Evolutionary conservation across 495 filamentous ascomycete species (phyloP).

Genomic region (Trichocladium uniseriatum): DNA sequence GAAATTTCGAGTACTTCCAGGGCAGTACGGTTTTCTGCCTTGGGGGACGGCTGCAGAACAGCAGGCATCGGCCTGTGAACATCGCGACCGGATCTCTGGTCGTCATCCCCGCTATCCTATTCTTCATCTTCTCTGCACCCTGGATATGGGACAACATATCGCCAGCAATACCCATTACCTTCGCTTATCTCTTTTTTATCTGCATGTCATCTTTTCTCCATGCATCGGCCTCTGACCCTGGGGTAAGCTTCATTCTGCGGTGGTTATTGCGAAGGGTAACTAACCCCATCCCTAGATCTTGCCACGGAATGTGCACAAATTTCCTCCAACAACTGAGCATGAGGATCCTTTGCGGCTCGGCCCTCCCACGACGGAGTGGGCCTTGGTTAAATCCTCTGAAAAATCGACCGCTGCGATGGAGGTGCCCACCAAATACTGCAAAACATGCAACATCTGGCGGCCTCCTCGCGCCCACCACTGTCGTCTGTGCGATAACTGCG

Average conservation of each 20-base stretch:
- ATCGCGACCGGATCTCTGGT: constrained; percentile 75
- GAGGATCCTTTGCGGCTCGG: constrained; percentile 72
- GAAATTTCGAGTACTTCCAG: constrained; percentile 83
- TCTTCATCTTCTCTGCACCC: constrained; percentile 78
- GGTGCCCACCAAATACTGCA: constrained; percentile 95
- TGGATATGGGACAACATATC: constrained; percentile 89
- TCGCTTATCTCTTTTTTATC: constrained; percentile 81
- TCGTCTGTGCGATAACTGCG: constrained; percentile 90
- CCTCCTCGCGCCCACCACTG: constrained; percentile 94
- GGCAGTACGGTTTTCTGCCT: constrained; percentile 88
- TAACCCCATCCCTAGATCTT: constrained; percentile 50
- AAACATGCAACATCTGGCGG: constrained; percentile 92
- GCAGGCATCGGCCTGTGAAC: constrained; percentile 82
- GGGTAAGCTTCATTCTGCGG: constrained; percentile 50
- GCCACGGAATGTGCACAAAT: constrained; percentile 64
- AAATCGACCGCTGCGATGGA: constrained; percentile 78
- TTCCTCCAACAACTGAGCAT: constrained; percentile 47
- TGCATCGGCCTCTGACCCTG: constrained; percentile 83
- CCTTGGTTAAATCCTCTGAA: constrained; percentile 69
- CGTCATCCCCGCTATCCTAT: constrained; percentile 65
- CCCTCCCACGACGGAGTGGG: constrained; percentile 84
- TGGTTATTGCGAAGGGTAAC: not conserved
- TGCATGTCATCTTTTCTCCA: constrained; percentile 90
- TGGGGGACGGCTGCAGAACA: constrained; percentile 79
- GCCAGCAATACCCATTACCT: constrained; percentile 83